Evolutionary conservation across 2,329 filamentous ascomycete species (phyloP).

Genomic region (Achaetomium macrosporum): DNA sequence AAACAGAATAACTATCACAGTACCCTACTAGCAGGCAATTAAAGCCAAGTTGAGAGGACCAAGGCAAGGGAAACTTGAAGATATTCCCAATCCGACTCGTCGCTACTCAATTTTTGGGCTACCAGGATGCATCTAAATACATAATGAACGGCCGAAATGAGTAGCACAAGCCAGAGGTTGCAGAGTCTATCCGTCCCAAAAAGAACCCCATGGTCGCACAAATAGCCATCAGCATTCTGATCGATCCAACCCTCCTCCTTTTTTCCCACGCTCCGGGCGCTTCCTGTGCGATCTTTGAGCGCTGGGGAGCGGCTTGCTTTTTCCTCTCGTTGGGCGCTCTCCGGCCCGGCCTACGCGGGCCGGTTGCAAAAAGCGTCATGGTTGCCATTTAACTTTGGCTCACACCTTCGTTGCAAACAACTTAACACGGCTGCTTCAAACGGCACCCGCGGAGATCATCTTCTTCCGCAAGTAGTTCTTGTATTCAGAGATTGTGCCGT

Average conservation of each 20-base stretch:
- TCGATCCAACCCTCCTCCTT: not conserved
- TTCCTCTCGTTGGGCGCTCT: not conserved
- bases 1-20: no score
- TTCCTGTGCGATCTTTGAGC: not conserved
- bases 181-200: slow-evolving; percentile 18
- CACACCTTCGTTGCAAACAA: no score
- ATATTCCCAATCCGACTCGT: not conserved
- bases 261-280: not conserved
- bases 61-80: not conserved
- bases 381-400: not conserved
- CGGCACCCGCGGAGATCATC: slow-evolving; percentile 85
- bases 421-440: slow-evolving; percentile 48
- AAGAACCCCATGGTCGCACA: slow-evolving; percentile 6
- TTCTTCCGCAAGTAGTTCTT: slow-evolving; percentile 99
- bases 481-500: slow-evolving; percentile 86
- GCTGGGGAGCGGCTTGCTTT: not conserved
- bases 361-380: not conserved
- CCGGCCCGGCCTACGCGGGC: not conserved
- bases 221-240: not conserved
- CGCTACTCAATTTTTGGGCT: slow-evolving; percentile 7
- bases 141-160: slow-evolving; percentile 2
- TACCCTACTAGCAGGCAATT: no score
- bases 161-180: slow-evolving; percentile 2
- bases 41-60: no score
- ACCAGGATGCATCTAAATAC: slow-evolving; percentile 9